Evolutionary conservation across 2,329 filamentous ascomycete species (phyloP).

Genomic region (Exophiala alcalophila): DNA sequence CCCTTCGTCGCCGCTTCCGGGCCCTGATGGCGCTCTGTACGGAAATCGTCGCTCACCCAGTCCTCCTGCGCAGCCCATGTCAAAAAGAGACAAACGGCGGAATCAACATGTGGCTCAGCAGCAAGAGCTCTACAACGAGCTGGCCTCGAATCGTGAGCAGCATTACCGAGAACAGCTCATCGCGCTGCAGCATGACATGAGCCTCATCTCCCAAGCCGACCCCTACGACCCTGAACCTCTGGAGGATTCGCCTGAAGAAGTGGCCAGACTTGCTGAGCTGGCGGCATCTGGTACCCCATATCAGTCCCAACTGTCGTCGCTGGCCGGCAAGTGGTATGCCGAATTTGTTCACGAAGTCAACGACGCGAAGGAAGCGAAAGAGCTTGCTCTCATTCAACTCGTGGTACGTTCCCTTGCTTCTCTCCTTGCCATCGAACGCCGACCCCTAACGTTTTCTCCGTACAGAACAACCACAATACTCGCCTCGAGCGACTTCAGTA

Average conservation of each 20-base stretch:
- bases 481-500: slow-evolving; percentile 55
- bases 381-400: slow-evolving; percentile 76
- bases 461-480: slow-evolving; percentile 57
- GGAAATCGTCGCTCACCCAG: slow-evolving; percentile 27
- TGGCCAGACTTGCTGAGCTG: slow-evolving; percentile 60
- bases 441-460: too few relatives aligned
- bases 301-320: slow-evolving; percentile 64
- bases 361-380: slow-evolving; percentile 80
- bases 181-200: slow-evolving; percentile 88
- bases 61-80: slow-evolving; percentile 52
- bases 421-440: too few relatives aligned
- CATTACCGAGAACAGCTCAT: slow-evolving; percentile 87
- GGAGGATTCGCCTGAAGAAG: slow-evolving; percentile 62
- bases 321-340: slow-evolving; percentile 76
- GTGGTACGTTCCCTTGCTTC: slow-evolving; percentile 69
- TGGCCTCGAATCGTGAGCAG: slow-evolving; percentile 74
- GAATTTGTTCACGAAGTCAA: slow-evolving; percentile 85
- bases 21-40: slow-evolving; percentile 22
- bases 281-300: slow-evolving; percentile 57
- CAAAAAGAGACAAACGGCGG: slow-evolving; percentile 87
- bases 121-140: slow-evolving; percentile 69
- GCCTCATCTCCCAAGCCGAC: slow-evolving; percentile 78
- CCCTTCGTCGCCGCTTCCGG: slow-evolving; percentile 35
- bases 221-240: slow-evolving; percentile 72
- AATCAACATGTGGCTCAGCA: slow-evolving; percentile 78